Conservation (phyloP, 2,329 filamentous ascomycete genomes). For the Trichoderma atroviride region DNA sequence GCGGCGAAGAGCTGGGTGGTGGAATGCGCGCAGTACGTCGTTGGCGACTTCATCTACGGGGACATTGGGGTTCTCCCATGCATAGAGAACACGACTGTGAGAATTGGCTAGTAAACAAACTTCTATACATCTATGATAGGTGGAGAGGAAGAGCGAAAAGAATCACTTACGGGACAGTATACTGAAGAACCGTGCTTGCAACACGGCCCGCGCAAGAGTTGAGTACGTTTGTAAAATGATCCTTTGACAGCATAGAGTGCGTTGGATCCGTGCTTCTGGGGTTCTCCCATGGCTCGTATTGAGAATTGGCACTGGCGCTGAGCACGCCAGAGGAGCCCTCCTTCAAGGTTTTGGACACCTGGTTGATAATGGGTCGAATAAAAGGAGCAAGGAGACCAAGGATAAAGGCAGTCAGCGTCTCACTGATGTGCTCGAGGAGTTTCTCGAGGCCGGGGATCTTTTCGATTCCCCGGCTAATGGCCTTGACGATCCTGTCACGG, state of each 20-base stretch:
- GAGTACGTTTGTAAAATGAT: conserved; percentile 79
- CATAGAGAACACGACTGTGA: conserved; percentile 74
- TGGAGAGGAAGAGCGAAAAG: not conserved
- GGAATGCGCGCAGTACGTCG: conserved; percentile 81
- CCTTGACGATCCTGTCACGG: conserved; percentile 88
- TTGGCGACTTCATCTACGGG: conserved; percentile 80
- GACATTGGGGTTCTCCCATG: conserved; percentile 86
- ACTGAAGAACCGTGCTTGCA: conserved; percentile 77
- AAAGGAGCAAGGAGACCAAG: conserved; percentile 90
- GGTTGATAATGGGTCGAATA: conserved; percentile 85
- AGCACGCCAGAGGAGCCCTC: conserved; percentile 76
- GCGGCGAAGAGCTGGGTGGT: conserved; percentile 84
- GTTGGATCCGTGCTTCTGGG: conserved; percentile 75
- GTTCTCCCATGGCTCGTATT: conserved; percentile 80
- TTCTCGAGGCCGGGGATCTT: conserved; percentile 90
- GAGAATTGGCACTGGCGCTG: conserved; percentile 69
- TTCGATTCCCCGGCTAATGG: conserved; percentile 80
- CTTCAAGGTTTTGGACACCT: conserved; percentile 82
- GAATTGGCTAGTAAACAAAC: not conserved
- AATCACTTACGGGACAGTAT: conserved; percentile 71
- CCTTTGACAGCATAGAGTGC: conserved; percentile 81
- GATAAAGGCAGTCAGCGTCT: conserved; percentile 89
- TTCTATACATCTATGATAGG: not conserved
- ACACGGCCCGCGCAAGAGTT: conserved; percentile 77
- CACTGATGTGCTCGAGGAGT: conserved; percentile 90